Base-by-base conservation (phyloP, 495 filamentous ascomycete species). In the Filosporella fistucella region DNA sequence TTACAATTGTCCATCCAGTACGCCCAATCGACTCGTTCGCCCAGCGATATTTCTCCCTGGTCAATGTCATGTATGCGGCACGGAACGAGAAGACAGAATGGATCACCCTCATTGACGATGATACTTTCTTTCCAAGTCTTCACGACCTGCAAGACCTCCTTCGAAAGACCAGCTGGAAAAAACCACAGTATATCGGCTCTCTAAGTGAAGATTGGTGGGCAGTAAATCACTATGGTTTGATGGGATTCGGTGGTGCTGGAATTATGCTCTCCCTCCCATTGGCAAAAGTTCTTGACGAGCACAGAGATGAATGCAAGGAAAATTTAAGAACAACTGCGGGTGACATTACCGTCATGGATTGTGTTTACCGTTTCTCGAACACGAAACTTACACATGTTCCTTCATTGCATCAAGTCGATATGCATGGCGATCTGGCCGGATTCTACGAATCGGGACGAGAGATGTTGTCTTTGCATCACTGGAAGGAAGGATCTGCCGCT, bases 121-220 rank as follows among this genome's bases (percentile, higher is more conserved):
- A 89, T 62, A 88, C 85, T 14, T 87, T 87, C 69, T 86, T 88
- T 60, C 75, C 82, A 1, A 79, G 78, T 16, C 68, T 87, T n/a
- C 54, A 73, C 10, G 68, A 73, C 23, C 62, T 83, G 2, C 68
- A 86, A 49, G 68, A 71, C 42, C 63, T 75, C 2, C 55, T 60
- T 5, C 60, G 69, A 4, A 45, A 44, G 13, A 70, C 79, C 55
- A 73, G 86, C 56, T 65, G 72, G 50, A 63, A 57, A 28, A 67
- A 69, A 52, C 75, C 76, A 26, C 60, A 71, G 47, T 86, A 84
- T 62, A 73, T 88, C 43, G 85, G 84, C 35, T 76, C 74, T 13
- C 63, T 85, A n/a, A 80, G 79, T 1, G 84, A 89, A 56, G 79
- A 81, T 58, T 80, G 74, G 60, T 68, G 69, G 65, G 71, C 79